Conservation (phyloP, 352 stramenopile species). For the Heterotrichella gracilis region DNA sequence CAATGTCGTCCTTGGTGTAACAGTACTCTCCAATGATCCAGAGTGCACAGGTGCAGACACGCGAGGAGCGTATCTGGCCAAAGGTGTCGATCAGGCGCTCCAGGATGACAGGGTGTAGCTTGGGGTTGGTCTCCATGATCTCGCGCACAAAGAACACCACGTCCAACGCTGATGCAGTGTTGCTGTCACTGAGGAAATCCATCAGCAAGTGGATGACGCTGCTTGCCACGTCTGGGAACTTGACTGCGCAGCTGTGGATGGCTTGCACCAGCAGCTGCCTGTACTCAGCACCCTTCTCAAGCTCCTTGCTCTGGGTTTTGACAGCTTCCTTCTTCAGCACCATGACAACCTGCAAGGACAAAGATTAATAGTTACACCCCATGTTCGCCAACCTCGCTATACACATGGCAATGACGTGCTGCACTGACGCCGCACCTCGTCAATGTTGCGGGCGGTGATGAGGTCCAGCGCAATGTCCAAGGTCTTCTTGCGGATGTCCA, state of each 20-base stretch:
- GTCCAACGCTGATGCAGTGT: constrained; percentile 69
- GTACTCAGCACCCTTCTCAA: constrained; percentile 78
- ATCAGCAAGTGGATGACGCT: constrained; percentile 90
- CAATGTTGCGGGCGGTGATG: constrained; percentile 75
- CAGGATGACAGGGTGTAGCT: constrained; percentile 53
- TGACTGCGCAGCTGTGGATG: constrained; percentile 81
- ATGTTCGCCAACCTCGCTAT: too few species aligned
- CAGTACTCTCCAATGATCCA: constrained; percentile 77
- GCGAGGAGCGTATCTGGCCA: constrained; percentile 53
- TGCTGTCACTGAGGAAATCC: constrained; percentile 58
- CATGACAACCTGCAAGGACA: constrained; percentile 21
- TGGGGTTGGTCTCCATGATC: constrained; percentile 77
- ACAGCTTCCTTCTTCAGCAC: constrained; percentile 41
- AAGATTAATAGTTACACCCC: constrained; percentile 12
- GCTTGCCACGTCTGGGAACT: constrained; percentile 80
- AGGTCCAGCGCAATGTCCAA: constrained; percentile 86
- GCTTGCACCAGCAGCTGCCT: constrained; percentile 77
- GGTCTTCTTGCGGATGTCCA: constrained; percentile 77
- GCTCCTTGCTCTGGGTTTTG: constrained; percentile 27
- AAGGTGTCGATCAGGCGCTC: constrained; percentile 66
- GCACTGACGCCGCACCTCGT: too few species aligned
- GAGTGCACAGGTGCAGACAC: constrained; percentile 77
- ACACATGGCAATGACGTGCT: too few species aligned
- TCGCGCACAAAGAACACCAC: constrained; percentile 89
- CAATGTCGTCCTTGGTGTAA: constrained; percentile 32